Conservation (phyloP, 345 rosid genomes). For the Arabidopsis arenosa region DNA sequence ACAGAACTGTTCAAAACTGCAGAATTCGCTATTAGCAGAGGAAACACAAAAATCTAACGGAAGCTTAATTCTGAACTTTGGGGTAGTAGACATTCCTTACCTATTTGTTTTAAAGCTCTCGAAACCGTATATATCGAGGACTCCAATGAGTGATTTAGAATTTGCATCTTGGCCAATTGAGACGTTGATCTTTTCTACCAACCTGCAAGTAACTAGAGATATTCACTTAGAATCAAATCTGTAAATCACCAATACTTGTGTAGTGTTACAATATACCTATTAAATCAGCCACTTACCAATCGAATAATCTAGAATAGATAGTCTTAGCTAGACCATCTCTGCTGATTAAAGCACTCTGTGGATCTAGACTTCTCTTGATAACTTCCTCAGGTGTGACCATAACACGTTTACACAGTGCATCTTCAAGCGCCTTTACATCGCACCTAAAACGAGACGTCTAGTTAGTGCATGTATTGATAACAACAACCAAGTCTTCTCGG, state of each 20-base stretch:
- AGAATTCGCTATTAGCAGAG: conserved; percentile 27
- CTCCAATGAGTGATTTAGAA: conserved; percentile 87
- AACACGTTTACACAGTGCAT: conserved; percentile 92
- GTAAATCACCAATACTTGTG: background rate
- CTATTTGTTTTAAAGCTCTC: conserved; percentile 95
- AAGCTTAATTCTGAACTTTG: background rate
- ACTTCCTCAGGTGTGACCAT: conserved; percentile 99
- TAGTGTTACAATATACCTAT: background rate
- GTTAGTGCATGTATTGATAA: conserved; percentile 17
- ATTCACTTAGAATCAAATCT: background rate
- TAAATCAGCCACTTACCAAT: conserved; percentile 61
- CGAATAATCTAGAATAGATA: conserved; percentile 80
- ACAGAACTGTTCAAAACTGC: conserved; percentile 62
- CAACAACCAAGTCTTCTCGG: background rate
- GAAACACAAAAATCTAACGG: background rate
- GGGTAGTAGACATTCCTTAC: conserved; percentile 34
- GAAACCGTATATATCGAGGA: conserved; percentile 91
- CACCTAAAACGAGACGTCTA: conserved; percentile 57
- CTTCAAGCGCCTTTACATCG: conserved; percentile 74
- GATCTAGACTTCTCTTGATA: conserved; percentile 87
- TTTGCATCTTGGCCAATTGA: conserved; percentile 91
- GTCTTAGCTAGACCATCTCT: conserved; percentile 97
- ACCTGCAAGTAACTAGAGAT: conserved; percentile 57
- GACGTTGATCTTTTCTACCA: conserved; percentile 79
- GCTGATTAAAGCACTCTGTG: conserved; percentile 77